Base-by-base conservation (phyloP, 1,284 basidiomycete species). In the Fomitopsis betulina region DNA sequence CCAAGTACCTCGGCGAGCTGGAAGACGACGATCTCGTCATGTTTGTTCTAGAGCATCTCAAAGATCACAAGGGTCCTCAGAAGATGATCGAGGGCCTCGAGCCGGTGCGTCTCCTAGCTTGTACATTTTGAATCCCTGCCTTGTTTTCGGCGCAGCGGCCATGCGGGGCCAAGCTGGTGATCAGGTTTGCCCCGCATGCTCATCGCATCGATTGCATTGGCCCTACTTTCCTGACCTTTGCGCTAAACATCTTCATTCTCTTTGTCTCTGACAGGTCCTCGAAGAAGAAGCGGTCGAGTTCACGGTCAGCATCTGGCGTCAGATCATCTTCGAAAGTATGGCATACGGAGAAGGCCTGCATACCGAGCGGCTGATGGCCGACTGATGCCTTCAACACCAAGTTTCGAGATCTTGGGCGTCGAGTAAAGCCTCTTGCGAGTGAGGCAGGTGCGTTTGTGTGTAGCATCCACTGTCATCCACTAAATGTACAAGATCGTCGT, bases 321-420 rank as follows among this genome's bases (percentile, higher is more conserved):
- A 94, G 74, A 83, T 95, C 63, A 89, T 92, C 54, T 95, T 95
- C 71, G 93, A 96, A 77, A 92, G 90, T 69, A 89, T 91, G 85
- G 87, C 90, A 38, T 93, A 93, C 69, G 86, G 85, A 60, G 91
- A 93, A 73, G 90, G 91, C 51, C 78, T 93, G 55, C 82, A 89
- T 67, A 91, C 89, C 27, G 89, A 90, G 68, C 82, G 80, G 68
- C 82, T 88, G 81, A 79, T 89, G 75, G 86, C 89, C 67, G 88
- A 90, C 71, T 86, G 68, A 65, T 55, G 49, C 7, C 12, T 42
- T 35, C 42, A 47, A 47, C 25, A 21, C 27, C 45, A 15, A 47
- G 7, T 15, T 17, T n/a, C 47, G 15, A 21, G 50, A 35, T 27
- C 25, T 15, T 42, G 60, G 33, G 47, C 55, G 60, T 55, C 17